Evolutionary conservation across 2,329 filamentous ascomycete species (phyloP).

Genomic region (Cordyceps pruinosa): DNA sequence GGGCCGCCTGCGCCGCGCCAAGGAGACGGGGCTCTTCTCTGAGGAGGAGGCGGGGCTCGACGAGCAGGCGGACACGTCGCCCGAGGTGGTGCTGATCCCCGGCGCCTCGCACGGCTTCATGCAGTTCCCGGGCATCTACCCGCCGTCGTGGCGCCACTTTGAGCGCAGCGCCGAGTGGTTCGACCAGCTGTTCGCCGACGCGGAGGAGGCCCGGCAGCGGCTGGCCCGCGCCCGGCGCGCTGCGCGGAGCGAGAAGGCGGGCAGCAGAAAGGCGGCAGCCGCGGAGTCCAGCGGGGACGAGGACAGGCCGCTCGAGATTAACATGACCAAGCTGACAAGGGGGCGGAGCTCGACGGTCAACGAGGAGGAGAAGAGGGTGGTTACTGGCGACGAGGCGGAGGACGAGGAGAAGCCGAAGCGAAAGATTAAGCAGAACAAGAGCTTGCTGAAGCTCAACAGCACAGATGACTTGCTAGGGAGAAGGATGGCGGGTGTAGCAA

Average conservation of each 20-base stretch:
- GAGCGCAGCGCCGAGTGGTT: conserved; percentile 76
- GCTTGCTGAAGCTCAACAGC: conserved; percentile 39
- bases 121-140: conserved; percentile 83
- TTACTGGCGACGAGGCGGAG: background rate
- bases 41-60: conserved; percentile 10
- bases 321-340: conserved; percentile 44
- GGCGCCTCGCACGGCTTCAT: conserved; percentile 91
- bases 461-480: conserved; percentile 42
- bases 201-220: conserved; percentile 26
- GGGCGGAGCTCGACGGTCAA: conserved; percentile 19
- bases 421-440: conserved; percentile 27
- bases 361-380: background rate
- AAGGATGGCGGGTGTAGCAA: conserved; percentile 42
- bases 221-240: conserved; percentile 21
- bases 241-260: background rate
- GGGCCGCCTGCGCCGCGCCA: conserved; percentile 76
- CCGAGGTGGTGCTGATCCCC: conserved; percentile 74
- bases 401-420: background rate
- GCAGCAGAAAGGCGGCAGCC: conserved; percentile 11
- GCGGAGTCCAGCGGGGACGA: conserved; percentile 69
- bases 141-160: conserved; percentile 84
- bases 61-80: conserved; percentile 29
- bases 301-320: conserved; percentile 76
- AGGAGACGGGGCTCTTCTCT: conserved; percentile 39
- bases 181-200: conserved; percentile 60